These are phyloP conservation scores for Metarhizium robertsii DNA, from an alignment of 2,329 filamentous ascomycete genomes.

Conservation along the genomic window DNA sequence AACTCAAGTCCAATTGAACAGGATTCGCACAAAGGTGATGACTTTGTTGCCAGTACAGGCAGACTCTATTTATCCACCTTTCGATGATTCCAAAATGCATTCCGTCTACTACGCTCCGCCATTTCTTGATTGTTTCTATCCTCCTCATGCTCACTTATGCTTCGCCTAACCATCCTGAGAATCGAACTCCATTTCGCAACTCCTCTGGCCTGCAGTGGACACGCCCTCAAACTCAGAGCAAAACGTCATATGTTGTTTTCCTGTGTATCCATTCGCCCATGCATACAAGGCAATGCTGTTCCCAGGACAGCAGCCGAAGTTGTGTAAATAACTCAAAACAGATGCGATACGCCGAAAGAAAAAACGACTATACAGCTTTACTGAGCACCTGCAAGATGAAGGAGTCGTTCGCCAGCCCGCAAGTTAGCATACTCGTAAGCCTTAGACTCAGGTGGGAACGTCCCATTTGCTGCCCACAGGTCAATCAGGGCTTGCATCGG, in stretches of 20 bases:
- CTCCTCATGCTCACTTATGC: background rate
- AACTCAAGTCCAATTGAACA: background rate
- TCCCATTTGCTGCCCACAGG: conserved; percentile 81
- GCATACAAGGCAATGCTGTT: conserved; percentile 1
- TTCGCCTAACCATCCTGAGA: conserved; percentile 2
- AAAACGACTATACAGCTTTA: conserved; percentile 8
- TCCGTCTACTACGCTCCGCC: background rate
- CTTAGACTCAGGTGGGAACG: conserved; percentile 68
- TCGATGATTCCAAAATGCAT: background rate
- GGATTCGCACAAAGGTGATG: background rate
- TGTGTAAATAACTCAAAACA: background rate
- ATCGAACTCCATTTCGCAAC: conserved; percentile 2
- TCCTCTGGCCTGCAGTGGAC: conserved; percentile 5
- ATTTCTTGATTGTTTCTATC: background rate
- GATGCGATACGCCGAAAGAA: background rate
- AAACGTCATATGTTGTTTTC: background rate
- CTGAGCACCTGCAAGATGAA: conserved; percentile 35
- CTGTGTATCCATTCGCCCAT: conserved; percentile 1
- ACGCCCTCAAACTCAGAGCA: background rate
- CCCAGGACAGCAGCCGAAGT: background rate
- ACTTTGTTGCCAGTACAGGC: background rate
- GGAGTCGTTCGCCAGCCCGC: conserved; percentile 47
- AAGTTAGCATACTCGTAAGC: conserved; percentile 57
- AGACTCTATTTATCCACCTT: background rate
- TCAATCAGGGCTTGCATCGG: conserved; percentile 94